Evolutionary conservation across 1,284 basidiomycete species (phyloP).

Genomic region (Malassezia psittaci): DNA sequence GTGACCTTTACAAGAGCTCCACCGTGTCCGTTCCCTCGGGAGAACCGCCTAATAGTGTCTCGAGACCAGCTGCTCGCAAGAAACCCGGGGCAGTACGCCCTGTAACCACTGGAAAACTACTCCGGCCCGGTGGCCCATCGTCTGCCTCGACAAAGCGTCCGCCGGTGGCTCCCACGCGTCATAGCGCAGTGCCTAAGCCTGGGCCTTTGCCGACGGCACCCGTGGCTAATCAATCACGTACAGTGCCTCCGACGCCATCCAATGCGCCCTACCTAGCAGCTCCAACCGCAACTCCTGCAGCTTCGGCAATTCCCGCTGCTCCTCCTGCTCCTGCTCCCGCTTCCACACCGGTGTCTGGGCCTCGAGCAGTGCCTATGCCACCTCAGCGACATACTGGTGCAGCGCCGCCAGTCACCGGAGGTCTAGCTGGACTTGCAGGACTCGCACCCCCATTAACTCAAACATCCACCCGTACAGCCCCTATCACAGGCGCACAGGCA

Average conservation of each 20-base stretch:
- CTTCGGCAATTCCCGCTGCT: neutral
- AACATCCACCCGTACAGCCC: neutral
- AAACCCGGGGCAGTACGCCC: conserved; percentile 17
- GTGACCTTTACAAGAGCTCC: conserved; percentile 88
- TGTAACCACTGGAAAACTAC: conserved; percentile 9
- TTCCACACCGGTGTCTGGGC: neutral
- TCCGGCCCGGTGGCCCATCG: conserved; percentile 8
- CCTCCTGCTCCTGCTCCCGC: conserved; percentile 9
- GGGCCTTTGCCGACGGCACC: neutral
- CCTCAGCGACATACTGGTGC: neutral
- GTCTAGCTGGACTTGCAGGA: neutral
- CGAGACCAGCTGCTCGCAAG: conserved; percentile 66
- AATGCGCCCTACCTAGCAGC: conserved; percentile 1
- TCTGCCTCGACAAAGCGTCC: neutral
- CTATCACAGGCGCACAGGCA: neutral
- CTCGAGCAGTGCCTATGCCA: neutral
- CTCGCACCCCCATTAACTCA: conserved; percentile 12
- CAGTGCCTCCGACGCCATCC: conserved; percentile 17
- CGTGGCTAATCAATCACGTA: conserved; percentile 25
- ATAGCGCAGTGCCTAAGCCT: neutral
- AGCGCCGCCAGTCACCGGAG: neutral
- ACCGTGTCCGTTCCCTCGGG: conserved; percentile 78
- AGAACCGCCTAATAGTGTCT: conserved; percentile 68
- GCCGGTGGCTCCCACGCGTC: conserved; percentile 26
- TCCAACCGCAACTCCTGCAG: conserved; percentile 50